A percentile compares a stretch with the other conserved stretches of the same genome.
phyloP scores from a whole-genome alignment of 768 basidiomycete genomes.

The Kwoniella sp. region DNA sequence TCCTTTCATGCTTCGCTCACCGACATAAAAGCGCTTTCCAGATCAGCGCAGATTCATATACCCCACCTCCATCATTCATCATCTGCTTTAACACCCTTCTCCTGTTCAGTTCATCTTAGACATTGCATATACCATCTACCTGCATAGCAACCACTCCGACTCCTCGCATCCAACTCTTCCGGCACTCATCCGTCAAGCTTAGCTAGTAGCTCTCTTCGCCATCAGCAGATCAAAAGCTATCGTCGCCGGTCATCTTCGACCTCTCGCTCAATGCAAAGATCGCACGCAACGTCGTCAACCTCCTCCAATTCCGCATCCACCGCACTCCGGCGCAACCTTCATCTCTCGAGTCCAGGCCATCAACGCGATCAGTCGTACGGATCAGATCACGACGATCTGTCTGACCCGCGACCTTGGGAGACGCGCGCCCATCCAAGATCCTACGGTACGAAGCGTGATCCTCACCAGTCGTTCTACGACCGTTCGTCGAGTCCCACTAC shows the following conservation, averaged over 20 bases:
- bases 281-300: constrained; percentile 15
- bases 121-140: too few species aligned
- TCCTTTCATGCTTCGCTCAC: constrained; percentile 3
- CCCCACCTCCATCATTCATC: not conserved
- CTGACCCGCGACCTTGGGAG: constrained; percentile 51
- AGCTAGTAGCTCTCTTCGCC: not conserved
- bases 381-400: constrained; percentile 19
- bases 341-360: not conserved
- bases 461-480: not conserved
- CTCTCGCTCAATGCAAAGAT: constrained; percentile 29
- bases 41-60: not conserved
- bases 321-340: constrained; percentile 25
- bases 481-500: not conserved
- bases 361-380: not conserved
- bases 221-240: constrained; percentile 4
- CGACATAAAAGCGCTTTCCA: not conserved
- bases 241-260: not conserved
- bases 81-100: not conserved
- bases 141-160: too few species aligned
- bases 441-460: constrained; percentile 37
- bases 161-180: not conserved
- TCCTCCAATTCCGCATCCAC: constrained; percentile 27
- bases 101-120: not conserved
- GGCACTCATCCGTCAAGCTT: not conserved
- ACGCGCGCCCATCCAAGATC: constrained; percentile 24